These are phyloP conservation scores for Metrosideros polymorpha DNA, from an alignment of 441 rosid species.

Conservation along the genomic window DNA sequence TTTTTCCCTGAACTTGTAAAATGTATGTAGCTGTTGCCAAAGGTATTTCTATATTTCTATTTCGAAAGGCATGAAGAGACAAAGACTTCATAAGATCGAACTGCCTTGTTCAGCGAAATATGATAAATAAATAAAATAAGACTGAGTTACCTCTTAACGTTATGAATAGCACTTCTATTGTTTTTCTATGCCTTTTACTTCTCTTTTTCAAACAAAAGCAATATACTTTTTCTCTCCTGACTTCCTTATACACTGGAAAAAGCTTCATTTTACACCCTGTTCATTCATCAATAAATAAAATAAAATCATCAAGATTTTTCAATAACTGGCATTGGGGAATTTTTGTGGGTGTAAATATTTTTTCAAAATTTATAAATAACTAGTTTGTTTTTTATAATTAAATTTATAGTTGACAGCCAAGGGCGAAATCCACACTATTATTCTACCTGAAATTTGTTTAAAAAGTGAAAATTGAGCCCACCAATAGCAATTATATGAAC, in stretches of 20 bases:
- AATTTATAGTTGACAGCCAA: too few relatives aligned
- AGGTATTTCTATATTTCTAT: not conserved
- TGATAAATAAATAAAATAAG: too few relatives aligned
- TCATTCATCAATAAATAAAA: not conserved
- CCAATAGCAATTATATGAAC: conserved; percentile 22
- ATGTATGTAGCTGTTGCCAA: not conserved
- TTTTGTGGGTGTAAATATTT: not conserved
- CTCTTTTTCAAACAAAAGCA: not conserved
- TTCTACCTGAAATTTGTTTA: too few relatives aligned
- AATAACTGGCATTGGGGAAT: not conserved
- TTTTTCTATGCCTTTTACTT: not conserved
- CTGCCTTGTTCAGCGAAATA: not conserved
- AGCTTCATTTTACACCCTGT: not conserved
- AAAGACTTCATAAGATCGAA: not conserved
- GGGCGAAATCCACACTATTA: not conserved
- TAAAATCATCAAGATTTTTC: not conserved
- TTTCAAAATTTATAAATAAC: not conserved
- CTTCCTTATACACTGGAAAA: not conserved
- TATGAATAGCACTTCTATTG: not conserved
- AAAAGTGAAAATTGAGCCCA: conserved; percentile 5
- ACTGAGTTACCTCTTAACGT: too few relatives aligned
- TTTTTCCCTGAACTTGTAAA: rapidly evolving
- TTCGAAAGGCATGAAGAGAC: not conserved
- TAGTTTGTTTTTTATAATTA: not conserved
- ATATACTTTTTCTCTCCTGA: not conserved